Base-by-base conservation (phyloP, 2,329 filamentous ascomycete genomes). In the Diaporthe aspalathi region DNA sequence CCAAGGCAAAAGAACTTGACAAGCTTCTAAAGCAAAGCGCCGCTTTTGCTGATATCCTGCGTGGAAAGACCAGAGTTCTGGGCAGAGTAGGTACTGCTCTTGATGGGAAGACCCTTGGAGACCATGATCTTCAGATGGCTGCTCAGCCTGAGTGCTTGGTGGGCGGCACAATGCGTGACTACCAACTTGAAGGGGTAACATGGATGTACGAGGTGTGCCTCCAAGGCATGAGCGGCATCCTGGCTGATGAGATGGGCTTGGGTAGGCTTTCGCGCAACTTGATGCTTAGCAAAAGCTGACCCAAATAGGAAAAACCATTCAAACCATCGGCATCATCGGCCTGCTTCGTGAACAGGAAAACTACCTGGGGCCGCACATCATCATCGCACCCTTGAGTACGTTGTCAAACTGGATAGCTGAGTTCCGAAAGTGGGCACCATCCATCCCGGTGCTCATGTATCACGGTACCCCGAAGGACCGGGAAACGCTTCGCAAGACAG, bases 371-470 rank as follows among this genome's bases (percentile, higher is more conserved):
- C 96, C 96, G 0, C 97, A 98, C 78, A 82, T 99, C 27, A 94
- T 99, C 67, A 92, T 96, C 8, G 94, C 95, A 0, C 96, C 96
- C 0, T 82, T 98, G 5, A 98, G 94, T 77, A 98, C 96, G 0
- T 87, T 98, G 0, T 94, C 92, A 49, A 99, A 98, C 79, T 99
- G 96, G 96, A 91, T 97, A 52, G 93, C 96, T 52, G 96, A 99
- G 77, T 98, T 98, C 76, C 87, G 91, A 43, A 92, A 92, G 76
- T 99, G 95, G 94, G 94, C 94, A 0, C 96, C 96, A 0, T 88
- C 88, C 1, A 95, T 98, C 49, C 94, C 95, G 0, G 94, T 96
- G 0, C 85, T 97, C 63, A 88, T 98, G 75, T 98, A 98, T 76
- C 96, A 99, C 76, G 96, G 96, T 11, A 91, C 88, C 12, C 94